Percentiles rank a stretch among this genome's conserved stretches.
These are phyloP conservation scores for Aurinia saxatilis DNA, from an alignment of 345 rosid species.

Conservation along the genomic window DNA sequence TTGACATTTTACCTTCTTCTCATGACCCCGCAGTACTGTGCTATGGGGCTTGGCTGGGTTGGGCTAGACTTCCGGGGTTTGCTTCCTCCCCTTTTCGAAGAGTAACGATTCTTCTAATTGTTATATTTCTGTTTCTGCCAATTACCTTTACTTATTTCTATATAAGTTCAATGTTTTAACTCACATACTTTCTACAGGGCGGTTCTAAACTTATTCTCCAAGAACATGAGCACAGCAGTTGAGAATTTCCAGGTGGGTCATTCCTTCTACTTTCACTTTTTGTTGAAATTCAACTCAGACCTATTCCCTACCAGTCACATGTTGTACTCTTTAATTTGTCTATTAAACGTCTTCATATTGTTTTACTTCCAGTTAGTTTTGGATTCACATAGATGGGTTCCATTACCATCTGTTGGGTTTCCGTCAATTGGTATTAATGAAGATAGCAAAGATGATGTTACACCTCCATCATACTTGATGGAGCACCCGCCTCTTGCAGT, in stretches of 20 bases:
- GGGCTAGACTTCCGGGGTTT: constrained; percentile 94
- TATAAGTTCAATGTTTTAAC: not conserved
- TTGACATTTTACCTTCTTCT: constrained; percentile 10
- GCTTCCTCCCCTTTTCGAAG: constrained; percentile 91
- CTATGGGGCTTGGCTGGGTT: constrained; percentile 94
- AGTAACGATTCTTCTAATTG: constrained; percentile 37
- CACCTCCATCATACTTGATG: constrained; percentile 92
- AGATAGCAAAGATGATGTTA: constrained; percentile 78
- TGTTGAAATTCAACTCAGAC: not conserved
- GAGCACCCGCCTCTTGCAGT: constrained; percentile 99
- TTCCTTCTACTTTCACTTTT: not conserved
- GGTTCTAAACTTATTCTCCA: constrained; percentile 79
- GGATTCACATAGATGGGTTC: constrained; percentile 98
- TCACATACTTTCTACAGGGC: constrained; percentile 50
- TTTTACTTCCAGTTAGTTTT: constrained; percentile 69
- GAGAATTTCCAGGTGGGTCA: constrained; percentile 77
- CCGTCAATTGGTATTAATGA: constrained; percentile 48
- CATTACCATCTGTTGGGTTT: constrained; percentile 85
- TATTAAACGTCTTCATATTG: constrained; percentile 19
- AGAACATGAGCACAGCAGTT: constrained; percentile 73
- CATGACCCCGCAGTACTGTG: constrained; percentile 60
- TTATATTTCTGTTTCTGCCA: not conserved
- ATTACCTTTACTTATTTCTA: not conserved
- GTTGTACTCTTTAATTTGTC: not conserved
- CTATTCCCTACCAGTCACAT: not conserved